Evolutionary conservation across 805 yeast species (phyloP).

Genomic region (Millerozyma miso): DNA sequence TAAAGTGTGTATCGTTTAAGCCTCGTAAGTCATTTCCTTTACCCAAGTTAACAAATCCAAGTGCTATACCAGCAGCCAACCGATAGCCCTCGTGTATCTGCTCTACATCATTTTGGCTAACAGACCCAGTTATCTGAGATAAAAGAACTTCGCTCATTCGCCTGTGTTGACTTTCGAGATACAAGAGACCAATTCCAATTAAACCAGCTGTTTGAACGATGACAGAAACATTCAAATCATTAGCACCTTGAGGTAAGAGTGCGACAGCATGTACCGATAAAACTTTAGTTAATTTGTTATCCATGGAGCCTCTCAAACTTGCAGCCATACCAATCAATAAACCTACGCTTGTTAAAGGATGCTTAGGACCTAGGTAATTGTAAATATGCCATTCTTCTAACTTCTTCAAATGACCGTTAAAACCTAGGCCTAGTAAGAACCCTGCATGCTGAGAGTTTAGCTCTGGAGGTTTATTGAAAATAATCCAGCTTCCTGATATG

Average conservation of each 20-base stretch:
- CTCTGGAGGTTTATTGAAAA: constrained; percentile 71
- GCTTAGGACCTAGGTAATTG: constrained; percentile 87
- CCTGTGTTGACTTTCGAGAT: constrained; percentile 72
- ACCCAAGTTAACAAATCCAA: constrained; percentile 82
- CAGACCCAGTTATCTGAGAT: constrained; percentile 59
- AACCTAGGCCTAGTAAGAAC: constrained; percentile 83
- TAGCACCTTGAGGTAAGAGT: constrained; percentile 83
- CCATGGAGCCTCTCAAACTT: constrained; percentile 76
- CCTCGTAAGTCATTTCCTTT: constrained; percentile 61
- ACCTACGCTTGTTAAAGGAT: constrained; percentile 79
- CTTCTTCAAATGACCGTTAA: constrained; percentile 78
- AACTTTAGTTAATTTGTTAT: constrained; percentile 82
- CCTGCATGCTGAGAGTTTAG: constrained; percentile 89
- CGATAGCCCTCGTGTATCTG: constrained; percentile 75
- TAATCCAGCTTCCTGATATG: constrained; percentile 87
- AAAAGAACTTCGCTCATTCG: constrained; percentile 79
- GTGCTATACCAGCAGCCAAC: constrained; percentile 80
- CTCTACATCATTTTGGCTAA: constrained; percentile 50
- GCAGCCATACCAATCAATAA: constrained; percentile 90
- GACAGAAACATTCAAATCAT: constrained; percentile 77
- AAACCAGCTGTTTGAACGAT: constrained; percentile 90
- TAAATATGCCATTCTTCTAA: constrained; percentile 96
- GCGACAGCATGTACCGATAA: constrained; percentile 92
- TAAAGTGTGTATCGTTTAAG: constrained; percentile 58
- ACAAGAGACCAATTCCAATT: constrained; percentile 83